Evolutionary conservation across 1,284 basidiomycete species (phyloP), one percentile per base, ranked within the genome.

Genomic region (Ustilago vetiveriae): DNA sequence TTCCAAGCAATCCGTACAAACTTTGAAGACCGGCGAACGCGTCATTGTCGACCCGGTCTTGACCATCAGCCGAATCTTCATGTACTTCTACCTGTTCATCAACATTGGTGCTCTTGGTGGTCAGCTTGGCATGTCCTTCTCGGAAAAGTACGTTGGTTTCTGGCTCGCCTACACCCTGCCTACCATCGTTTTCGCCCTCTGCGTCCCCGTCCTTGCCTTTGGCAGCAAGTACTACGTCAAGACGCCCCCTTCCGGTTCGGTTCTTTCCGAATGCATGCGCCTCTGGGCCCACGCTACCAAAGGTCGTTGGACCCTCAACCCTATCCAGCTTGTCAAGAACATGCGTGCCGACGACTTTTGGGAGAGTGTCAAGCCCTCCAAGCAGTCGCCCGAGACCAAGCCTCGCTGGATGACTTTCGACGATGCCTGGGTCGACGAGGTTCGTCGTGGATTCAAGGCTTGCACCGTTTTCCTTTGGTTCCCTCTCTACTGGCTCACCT

Each of bases 391-490:
- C 46, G 49, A 63, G 19, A 64, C 77, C 44, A 76, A 75, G 38
- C 84, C 83, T 1, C 16, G 48, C 9, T 85, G 82, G 84, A 83
- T 84, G 78, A 83, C 77, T 7, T 85, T 82, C 78, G 84, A 85
- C 72, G 85, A 85, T 69, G 64, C 75, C 42, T 85, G 85, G 88
- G 90, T 94, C 14, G 90, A 92, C 51, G 92, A 94, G 80, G 88
- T 94, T 46, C 85, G 86, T 54, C 87, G 91, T 74, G 91, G 90
- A 2, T 83, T 92, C 83, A 91, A 91, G 82, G 92, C 92, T 9
- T 94, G 92, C 83, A 82, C 84, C 37, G 91, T 94, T 54, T 94
- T 94, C 83, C 79, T 86, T 40, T 92, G 89, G 86, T 91, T 84
- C 64, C 84, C 84, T 11, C 79, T 85, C 66, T 85, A 84, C 82